Percentiles rank a stretch among this genome's conserved stretches.
Conservation (phyloP, 2,329 filamentous ascomycete species). For the Monilinia fructicola region DNA sequence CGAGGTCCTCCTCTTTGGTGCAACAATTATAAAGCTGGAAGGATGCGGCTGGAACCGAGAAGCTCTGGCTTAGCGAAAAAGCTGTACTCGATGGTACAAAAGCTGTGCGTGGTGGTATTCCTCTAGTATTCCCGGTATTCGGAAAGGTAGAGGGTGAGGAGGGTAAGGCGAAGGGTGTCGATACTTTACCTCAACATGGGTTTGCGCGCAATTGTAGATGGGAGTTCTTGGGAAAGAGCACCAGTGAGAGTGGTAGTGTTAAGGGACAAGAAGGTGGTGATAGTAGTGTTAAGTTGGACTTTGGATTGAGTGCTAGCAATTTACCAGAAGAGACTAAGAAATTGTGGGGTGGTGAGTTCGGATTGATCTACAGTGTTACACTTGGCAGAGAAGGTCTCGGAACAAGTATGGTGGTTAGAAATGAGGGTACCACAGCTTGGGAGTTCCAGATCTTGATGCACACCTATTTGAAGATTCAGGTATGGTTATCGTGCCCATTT, state of each 20-base stretch:
- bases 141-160: conserved; percentile 75
- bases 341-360: conserved; percentile 85
- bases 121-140: conserved; percentile 93
- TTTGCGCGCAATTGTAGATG: conserved; percentile 87
- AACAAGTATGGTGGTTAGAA: conserved; percentile 83
- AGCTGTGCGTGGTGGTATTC: conserved; percentile 87
- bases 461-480: conserved; percentile 80
- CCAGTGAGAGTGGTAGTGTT: conserved; percentile 49
- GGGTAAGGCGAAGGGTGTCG: conserved; percentile 64
- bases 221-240: conserved; percentile 91
- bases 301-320: conserved; percentile 76
- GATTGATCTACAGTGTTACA: conserved; percentile 89
- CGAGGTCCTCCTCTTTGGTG: conserved; percentile 84
- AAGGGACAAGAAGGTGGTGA: conserved; percentile 47
- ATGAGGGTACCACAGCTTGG: conserved; percentile 76
- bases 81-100: conserved; percentile 84
- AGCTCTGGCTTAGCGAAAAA: conserved; percentile 80
- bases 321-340: conserved; percentile 66
- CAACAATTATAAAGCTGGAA: conserved; percentile 92
- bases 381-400: conserved; percentile 71
- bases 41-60: conserved; percentile 73
- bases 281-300: conserved; percentile 87
- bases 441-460: conserved; percentile 92
- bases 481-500: conserved; percentile 46
- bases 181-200: conserved; percentile 81